These are phyloP conservation scores for Borovskyia barvae DNA, from an alignment of 208 protist species.

Conservation along the genomic window DNA sequence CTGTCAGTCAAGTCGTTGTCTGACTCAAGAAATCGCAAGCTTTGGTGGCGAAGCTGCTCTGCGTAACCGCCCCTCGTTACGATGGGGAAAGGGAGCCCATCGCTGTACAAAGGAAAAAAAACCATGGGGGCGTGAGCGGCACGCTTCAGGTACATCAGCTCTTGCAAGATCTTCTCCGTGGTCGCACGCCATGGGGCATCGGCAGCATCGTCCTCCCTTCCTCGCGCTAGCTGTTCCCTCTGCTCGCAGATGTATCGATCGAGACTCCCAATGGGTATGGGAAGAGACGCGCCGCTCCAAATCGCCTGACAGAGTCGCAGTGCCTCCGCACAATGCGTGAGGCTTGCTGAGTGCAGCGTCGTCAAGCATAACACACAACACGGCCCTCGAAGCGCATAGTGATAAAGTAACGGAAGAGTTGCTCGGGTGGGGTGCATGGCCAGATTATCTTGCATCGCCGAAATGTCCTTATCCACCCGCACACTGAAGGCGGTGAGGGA, in stretches of 20 bases:
- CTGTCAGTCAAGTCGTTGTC: neutral
- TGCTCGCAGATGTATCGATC: slow-evolving; percentile 22
- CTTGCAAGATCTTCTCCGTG: slow-evolving; percentile 7
- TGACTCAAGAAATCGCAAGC: too few species aligned
- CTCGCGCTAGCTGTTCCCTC: slow-evolving; percentile 7
- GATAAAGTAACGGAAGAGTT: slow-evolving; percentile 29
- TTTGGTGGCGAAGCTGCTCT: too few species aligned
- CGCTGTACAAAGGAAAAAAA: slow-evolving; percentile 13
- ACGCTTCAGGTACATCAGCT: slow-evolving; percentile 13
- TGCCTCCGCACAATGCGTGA: slow-evolving; percentile 15
- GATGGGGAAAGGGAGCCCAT: neutral
- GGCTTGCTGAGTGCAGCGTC: slow-evolving; percentile 22
- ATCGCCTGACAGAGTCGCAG: slow-evolving; percentile 22
- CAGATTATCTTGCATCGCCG: slow-evolving; percentile 31
- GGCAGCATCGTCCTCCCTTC: neutral
- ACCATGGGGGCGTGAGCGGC: slow-evolving; percentile 13
- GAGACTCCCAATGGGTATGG: slow-evolving; percentile 32
- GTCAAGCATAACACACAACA: slow-evolving; percentile 30
- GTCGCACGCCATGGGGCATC: slow-evolving; percentile 7
- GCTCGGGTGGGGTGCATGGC: slow-evolving; percentile 24
- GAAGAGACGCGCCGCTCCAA: slow-evolving; percentile 13
- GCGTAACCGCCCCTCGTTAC: neutral
- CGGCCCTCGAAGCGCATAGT: slow-evolving; percentile 32
- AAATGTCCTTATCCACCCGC: slow-evolving; percentile 21
- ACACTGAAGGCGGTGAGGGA: slow-evolving; percentile 24